phyloP scores from a whole-genome alignment of 495 filamentous ascomycete genomes.

The Aspergillus conjunctus region DNA sequence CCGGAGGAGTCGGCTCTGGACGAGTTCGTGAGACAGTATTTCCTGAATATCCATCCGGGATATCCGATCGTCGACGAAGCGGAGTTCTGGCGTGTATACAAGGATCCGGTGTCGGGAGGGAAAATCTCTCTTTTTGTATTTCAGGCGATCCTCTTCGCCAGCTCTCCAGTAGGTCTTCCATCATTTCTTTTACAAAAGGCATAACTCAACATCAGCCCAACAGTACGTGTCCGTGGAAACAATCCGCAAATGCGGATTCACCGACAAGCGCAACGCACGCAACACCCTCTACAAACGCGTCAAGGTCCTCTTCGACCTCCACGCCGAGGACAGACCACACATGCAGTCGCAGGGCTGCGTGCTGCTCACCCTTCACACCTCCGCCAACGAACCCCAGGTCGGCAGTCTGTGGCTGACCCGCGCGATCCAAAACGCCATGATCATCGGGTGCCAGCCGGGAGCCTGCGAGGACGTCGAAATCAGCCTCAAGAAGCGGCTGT shows the following conservation, averaged over 20 bases:
- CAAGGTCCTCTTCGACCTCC: constrained; percentile 41
- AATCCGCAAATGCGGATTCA: constrained; percentile 46
- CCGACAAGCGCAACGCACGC: constrained; percentile 43
- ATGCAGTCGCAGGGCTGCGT: constrained; percentile 46
- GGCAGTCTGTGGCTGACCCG: constrained; percentile 50
- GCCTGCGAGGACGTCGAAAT: constrained; percentile 21
- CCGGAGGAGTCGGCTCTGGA: constrained; percentile 40
- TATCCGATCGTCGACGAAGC: constrained; percentile 51
- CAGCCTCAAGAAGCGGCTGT: constrained; percentile 45
- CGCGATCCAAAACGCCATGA: constrained; percentile 51
- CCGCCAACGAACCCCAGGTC: constrained; percentile 39
- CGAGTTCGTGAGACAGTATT: constrained; percentile 52
- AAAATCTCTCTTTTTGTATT: constrained; percentile 51
- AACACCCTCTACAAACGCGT: constrained; percentile 46
- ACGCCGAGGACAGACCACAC: constrained; percentile 33
- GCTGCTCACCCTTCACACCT: constrained; percentile 45
- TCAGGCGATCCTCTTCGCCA: constrained; percentile 50
- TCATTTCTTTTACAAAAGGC: not conserved
- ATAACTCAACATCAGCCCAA: not conserved
- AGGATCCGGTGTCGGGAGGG: constrained; percentile 11
- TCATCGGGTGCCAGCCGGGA: constrained; percentile 40
- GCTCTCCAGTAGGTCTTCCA: constrained; percentile 42
- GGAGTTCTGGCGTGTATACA: constrained; percentile 49
- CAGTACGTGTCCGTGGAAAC: constrained; percentile 46
- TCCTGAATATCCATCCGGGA: constrained; percentile 49